Base-by-base conservation (phyloP, 148 eudicot species). In the Rhododendron vialii region DNA sequence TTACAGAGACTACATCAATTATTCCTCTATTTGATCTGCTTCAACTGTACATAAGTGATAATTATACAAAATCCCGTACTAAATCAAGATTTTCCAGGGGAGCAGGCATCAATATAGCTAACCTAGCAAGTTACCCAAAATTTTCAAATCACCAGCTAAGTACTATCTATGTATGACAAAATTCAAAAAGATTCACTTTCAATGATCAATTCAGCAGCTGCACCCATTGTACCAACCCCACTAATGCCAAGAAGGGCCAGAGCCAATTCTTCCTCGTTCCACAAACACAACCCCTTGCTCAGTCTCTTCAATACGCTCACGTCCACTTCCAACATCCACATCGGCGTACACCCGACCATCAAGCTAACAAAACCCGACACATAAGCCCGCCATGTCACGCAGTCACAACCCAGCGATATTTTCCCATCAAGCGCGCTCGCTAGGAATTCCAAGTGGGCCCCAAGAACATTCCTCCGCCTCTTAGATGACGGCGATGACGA, bases 131-230 rank as follows among this genome's bases (percentile, higher is more conserved):
- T 7, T 51, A 84, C 80, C 76, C 76, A 84, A 84, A 73, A 73
- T 36, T 84, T 28, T 14, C 28, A 26, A 71, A 53, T 86, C 91
- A 36, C 88, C 90, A 81, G 89, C 33, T 65, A 10, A n/a, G n/a
- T 51, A 47, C n/a, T 90, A 41, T 86, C 87, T 87, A 88, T 90
- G 47, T 45, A 55, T 35, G 0, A 63, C 15, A 85, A 61, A 20
- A 85, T 24, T 86, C 84, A 87, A 6, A 88, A 71, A 14, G 76
- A 24, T 69, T 65, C 90, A 81, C 79, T 30, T 83, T 87, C 91
- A 13, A 97, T 87, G 53, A 98, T 93, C 92, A 98, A 86, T 86
- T 98, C 98, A 53, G 98, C 98, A 73, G 99, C 98, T 43, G 94
- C 92, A 83, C 94, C 95, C 94, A 96, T 90, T 38, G 97, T 94